Evolutionary conservation across 371 early-diverging fungal species (phyloP).

Genomic region (Lichtheimia corymbifera): DNA sequence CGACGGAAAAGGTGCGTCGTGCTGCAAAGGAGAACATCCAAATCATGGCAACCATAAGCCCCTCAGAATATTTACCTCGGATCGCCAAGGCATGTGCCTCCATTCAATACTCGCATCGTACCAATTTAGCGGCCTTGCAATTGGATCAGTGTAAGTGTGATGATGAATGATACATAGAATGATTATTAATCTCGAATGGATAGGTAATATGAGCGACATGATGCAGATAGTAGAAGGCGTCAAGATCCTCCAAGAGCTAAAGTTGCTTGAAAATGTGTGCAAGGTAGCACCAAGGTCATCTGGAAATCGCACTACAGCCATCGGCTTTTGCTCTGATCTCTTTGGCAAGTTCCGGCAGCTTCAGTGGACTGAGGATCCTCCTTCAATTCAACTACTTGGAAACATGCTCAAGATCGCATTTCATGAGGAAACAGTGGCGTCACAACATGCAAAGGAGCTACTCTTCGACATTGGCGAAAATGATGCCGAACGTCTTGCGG

Average conservation of each 20-base stretch:
- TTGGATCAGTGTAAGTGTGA: constrained; percentile 29
- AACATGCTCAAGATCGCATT: constrained; percentile 36
- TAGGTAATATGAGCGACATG: constrained; percentile 24
- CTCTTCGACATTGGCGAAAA: constrained; percentile 23
- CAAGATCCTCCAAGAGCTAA: constrained; percentile 25
- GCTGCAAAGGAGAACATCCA: constrained; percentile 15
- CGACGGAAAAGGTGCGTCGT: constrained; percentile 12
- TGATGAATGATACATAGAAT: not conserved
- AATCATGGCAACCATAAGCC: constrained; percentile 11
- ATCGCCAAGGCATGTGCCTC: constrained; percentile 14
- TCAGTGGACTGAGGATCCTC: constrained; percentile 33
- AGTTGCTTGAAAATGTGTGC: constrained; percentile 27
- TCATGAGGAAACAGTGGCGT: constrained; percentile 28
- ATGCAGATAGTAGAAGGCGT: constrained; percentile 30
- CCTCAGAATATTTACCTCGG: constrained; percentile 7
- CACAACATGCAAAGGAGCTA: constrained; percentile 24
- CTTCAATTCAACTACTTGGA: constrained; percentile 40
- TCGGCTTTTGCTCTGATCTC: constrained; percentile 28
- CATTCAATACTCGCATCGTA: constrained; percentile 9
- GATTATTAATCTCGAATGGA: not conserved
- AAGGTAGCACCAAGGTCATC: constrained; percentile 9
- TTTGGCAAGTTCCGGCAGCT: constrained; percentile 50
- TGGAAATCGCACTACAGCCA: constrained; percentile 11
- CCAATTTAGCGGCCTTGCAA: constrained; percentile 34
- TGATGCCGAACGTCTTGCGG: constrained; percentile 18